Evolutionary conservation across 1,284 basidiomycete genomes (phyloP).

Genomic region (Rhodotorula glutinis): DNA sequence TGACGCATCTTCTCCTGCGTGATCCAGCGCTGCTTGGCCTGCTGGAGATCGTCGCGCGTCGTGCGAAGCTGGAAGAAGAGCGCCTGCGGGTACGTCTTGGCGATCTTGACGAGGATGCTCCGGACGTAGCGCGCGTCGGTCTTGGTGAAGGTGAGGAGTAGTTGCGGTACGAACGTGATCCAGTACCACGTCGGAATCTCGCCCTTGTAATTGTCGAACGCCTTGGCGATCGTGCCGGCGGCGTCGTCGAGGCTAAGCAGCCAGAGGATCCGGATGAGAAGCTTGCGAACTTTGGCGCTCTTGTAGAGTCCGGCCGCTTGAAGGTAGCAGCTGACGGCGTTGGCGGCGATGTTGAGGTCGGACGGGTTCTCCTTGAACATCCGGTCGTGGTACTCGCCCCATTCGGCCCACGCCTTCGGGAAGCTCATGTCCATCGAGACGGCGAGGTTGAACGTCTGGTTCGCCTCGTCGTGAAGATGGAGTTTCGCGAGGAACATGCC

Average conservation of each 20-base stretch:
- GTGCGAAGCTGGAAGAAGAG: conserved; percentile 94
- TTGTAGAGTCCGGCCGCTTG: conserved; percentile 97
- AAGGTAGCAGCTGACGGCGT: conserved; percentile 95
- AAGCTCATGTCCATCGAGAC: conserved; percentile 94
- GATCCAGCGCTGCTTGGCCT: conserved; percentile 49
- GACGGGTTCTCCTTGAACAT: conserved; percentile 74
- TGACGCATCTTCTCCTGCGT: conserved; percentile 7
- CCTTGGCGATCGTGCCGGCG: conserved; percentile 69
- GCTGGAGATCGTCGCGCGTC: conserved; percentile 77
- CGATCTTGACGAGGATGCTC: conserved; percentile 82
- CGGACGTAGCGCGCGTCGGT: conserved; percentile 91
- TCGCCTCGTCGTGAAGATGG: conserved; percentile 84
- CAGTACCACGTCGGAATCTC: conserved; percentile 98
- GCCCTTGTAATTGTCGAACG: conserved; percentile 95
- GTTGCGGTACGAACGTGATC: conserved; percentile 95
- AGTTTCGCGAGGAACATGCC: conserved; percentile 96
- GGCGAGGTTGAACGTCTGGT: conserved; percentile 86
- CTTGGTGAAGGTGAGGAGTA: conserved; percentile 85
- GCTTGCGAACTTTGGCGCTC: conserved; percentile 85
- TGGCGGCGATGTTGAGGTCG: conserved; percentile 71
- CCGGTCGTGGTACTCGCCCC: conserved; percentile 92
- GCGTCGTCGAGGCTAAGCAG: conserved; percentile 90
- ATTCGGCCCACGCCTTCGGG: conserved; percentile 97
- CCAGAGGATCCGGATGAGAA: conserved; percentile 92
- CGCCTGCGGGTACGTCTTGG: conserved; percentile 89